Evolutionary conservation across 768 basidiomycete species (phyloP).

Genomic region (Hebeloma cylindrosporum): DNA sequence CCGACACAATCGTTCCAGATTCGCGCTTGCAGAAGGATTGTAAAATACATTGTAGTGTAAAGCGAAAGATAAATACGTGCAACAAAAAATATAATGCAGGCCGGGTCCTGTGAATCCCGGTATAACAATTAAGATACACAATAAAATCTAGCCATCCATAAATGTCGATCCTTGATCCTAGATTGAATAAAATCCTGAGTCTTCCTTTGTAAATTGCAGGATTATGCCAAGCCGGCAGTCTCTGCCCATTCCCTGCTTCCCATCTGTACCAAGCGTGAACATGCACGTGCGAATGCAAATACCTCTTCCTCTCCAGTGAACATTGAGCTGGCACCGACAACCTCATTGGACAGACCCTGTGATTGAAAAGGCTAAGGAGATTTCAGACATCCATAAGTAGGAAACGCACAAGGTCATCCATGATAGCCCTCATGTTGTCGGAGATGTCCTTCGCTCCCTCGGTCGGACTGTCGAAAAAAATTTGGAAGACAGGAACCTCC

Average conservation of each 20-base stretch:
- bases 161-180: neutral
- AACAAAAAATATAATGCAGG: neutral
- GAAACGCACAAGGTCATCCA: conserved; percentile 86
- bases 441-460: conserved; percentile 45
- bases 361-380: conserved; percentile 4
- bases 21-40: too few species aligned
- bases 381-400: conserved; percentile 6
- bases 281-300: conserved; percentile 95
- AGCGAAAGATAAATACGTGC: too few species aligned
- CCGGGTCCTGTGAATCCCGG: too few species aligned
- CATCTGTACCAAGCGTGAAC: conserved; percentile 85
- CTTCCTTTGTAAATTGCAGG: too few species aligned
- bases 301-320: conserved; percentile 97
- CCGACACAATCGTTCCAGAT: too few species aligned
- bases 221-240: conserved; percentile 38
- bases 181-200: neutral
- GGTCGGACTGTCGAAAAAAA: conserved; percentile 75
- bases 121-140: neutral
- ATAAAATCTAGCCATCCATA: neutral
- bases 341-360: conserved; percentile 76
- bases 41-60: too few species aligned
- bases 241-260: conserved; percentile 86
- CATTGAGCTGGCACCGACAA: conserved; percentile 82
- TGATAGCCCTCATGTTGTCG: conserved; percentile 88
- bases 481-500: conserved; percentile 85